Evolutionary conservation across 106 monocot genomes (phyloP), one percentile per base, ranked within the genome.

Genomic region (Acorus gramineus): DNA sequence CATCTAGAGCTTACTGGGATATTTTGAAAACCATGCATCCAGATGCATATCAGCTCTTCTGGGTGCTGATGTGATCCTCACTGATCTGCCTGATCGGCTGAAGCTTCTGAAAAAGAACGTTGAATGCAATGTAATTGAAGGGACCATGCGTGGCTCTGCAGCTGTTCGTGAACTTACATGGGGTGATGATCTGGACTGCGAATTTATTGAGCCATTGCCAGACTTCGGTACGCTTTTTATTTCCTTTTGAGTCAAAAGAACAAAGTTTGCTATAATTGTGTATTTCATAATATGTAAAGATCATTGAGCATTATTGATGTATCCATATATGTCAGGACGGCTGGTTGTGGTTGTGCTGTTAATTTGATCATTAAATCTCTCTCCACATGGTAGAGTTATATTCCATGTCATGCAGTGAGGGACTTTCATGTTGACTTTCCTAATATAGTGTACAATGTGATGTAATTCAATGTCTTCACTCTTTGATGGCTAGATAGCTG

Each of bases 11-110:
- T 4, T 57, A 63, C 71, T 14, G 3, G 6, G 59, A 8, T 60
- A 4, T 44, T 43, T 69, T 73, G 28, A 28, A 28, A 28, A 0
- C 1, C 28, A 28, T 28, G 28, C 28, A 28, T 28, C 28, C 69
- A 89, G 94, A 28, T 89, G 77, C 42, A 70, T 85, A 47, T 87
- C 85, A 4, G 74, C 87, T 58, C 77, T 98, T 65, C 71, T 98
- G 42, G 96, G 96, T 48, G 96, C 87, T 8, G 61, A 84, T 69
- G 96, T 98, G 42, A 73, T 88, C 44, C 79, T 98, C 50, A 98
- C 91, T 12, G 96, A 98, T 70, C 72, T 98, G 48, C 79, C 82
- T 1, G 96, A 98, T 49, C 87, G 96, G 3, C 68, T 98, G 73
- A 82, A 73, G 56, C 91, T 88, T 50, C 64, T 98, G 8, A 85